Percentiles rank a stretch among this genome's conserved stretches.
Conservation (phyloP, 768 basidiomycete species). For the Calocera viscosa region DNA sequence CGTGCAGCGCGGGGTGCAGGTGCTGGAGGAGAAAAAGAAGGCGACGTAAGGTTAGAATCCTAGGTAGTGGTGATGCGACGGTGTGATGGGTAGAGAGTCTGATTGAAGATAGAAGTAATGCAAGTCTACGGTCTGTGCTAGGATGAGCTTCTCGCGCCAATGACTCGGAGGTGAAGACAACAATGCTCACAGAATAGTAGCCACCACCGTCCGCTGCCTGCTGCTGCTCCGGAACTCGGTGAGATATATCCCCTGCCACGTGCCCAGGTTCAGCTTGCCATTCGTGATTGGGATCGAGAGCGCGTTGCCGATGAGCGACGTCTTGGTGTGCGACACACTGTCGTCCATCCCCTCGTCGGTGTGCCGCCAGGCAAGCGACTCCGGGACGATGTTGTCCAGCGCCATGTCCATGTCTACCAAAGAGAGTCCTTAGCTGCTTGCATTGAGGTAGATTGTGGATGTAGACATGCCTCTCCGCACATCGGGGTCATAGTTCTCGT, state of each 20-base stretch:
- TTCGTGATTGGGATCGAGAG: constrained; percentile 75
- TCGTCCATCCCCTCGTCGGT: constrained; percentile 58
- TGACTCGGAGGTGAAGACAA: background rate
- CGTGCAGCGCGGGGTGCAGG: constrained; percentile 8
- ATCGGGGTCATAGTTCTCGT: constrained; percentile 72
- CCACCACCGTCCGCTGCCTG: constrained; percentile 59
- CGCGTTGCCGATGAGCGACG: constrained; percentile 70
- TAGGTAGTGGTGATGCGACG: background rate
- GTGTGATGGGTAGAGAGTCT: background rate
- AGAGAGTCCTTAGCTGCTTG: background rate
- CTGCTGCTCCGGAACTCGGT: constrained; percentile 65
- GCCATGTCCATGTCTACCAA: constrained; percentile 86
- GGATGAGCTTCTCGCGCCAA: background rate
- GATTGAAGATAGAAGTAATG: background rate
- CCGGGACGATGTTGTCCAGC: constrained; percentile 77
- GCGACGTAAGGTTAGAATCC: background rate
- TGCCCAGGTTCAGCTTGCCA: constrained; percentile 66
- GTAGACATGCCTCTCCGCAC: constrained; percentile 19
- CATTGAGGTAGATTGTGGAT: background rate
- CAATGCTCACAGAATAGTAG: constrained; percentile 57
- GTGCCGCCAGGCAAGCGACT: constrained; percentile 67
- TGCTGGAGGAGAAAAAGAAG: constrained; percentile 12
- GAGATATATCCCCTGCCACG: constrained; percentile 92
- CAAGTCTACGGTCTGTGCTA: background rate
- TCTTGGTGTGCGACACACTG: constrained; percentile 85